Evolutionary conservation across 495 filamentous ascomycete genomes (phyloP).

Genomic region (Tuber melanosporum): DNA sequence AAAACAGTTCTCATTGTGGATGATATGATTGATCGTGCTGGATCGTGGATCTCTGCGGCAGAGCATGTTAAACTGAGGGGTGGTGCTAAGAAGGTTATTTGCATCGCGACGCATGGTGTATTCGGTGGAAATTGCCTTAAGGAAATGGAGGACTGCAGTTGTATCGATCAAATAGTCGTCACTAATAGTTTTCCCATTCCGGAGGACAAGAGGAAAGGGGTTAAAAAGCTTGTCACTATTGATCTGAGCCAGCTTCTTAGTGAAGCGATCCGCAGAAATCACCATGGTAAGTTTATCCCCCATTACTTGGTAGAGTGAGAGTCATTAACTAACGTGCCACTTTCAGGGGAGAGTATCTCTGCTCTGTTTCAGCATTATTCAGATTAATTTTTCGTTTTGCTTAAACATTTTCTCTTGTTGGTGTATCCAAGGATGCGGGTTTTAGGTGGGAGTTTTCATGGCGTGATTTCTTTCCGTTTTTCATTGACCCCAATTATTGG

Average conservation of each 20-base stretch:
- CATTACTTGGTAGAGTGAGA: conserved; percentile 36
- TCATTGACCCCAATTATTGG: conserved; percentile 13
- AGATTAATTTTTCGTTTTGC: conserved; percentile 46
- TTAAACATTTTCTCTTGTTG: conserved; percentile 26
- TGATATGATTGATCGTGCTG: conserved; percentile 97
- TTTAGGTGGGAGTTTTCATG: conserved; percentile 27
- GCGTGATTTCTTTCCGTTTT: conserved; percentile 24
- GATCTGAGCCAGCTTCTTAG: conserved; percentile 79
- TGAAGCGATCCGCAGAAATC: conserved; percentile 91
- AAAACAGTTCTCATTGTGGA: conserved; percentile 88
- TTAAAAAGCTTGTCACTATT: conserved; percentile 80
- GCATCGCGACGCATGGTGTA: conserved; percentile 92
- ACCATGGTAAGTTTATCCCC: conserved; percentile 66
- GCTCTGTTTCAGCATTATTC: conserved; percentile 68
- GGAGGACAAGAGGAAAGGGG: conserved; percentile 58
- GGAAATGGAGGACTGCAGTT: conserved; percentile 83
- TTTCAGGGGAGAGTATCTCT: conserved; percentile 64
- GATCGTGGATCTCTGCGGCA: conserved; percentile 96
- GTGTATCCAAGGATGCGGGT: conserved; percentile 38
- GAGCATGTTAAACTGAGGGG: conserved; percentile 94
- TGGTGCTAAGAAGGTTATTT: conserved; percentile 87
- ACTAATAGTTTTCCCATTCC: conserved; percentile 93
- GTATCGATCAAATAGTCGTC: conserved; percentile 88
- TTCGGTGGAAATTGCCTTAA: conserved; percentile 85
- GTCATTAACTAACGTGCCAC: conserved; percentile 30